These are phyloP conservation scores for Liquidambar formosana DNA, from an alignment of 164 flowering plant species.

Conservation along the genomic window DNA sequence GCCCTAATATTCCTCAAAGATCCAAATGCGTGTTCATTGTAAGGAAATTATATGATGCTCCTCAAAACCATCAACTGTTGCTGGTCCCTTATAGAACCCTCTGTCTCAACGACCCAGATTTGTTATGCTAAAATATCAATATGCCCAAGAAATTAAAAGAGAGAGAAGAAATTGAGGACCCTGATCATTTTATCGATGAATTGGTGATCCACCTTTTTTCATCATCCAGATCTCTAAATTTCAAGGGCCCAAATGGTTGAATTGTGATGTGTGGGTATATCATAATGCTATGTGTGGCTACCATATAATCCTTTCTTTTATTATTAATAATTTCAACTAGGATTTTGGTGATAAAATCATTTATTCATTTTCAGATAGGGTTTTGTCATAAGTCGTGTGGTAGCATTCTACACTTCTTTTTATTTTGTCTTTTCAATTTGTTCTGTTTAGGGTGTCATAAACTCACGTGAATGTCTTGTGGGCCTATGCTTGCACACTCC, in stretches of 20 bases:
- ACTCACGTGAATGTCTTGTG: slow-evolving; percentile 55
- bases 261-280: neutral
- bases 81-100: too few relatives aligned
- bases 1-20: slow-evolving; percentile 20
- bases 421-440: slow-evolving; percentile 35
- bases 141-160: too few relatives aligned
- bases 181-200: too few relatives aligned
- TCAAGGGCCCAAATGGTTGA: neutral
- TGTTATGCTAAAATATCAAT: too few relatives aligned
- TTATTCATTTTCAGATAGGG: slow-evolving; percentile 57
- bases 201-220: too few relatives aligned
- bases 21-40: slow-evolving; percentile 13
- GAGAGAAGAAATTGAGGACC: too few relatives aligned
- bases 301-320: neutral
- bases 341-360: neutral
- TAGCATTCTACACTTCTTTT: slow-evolving; percentile 42
- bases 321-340: neutral
- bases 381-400: slow-evolving; percentile 37
- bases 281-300: neutral
- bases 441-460: slow-evolving; percentile 24
- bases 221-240: too few relatives aligned
- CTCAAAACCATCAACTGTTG: neutral
- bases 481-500: neutral
- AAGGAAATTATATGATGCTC: neutral
- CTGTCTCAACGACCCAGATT: too few relatives aligned